phyloP scores from a whole-genome alignment of 2,329 filamentous ascomycete species.

The Fulvia fulva region DNA sequence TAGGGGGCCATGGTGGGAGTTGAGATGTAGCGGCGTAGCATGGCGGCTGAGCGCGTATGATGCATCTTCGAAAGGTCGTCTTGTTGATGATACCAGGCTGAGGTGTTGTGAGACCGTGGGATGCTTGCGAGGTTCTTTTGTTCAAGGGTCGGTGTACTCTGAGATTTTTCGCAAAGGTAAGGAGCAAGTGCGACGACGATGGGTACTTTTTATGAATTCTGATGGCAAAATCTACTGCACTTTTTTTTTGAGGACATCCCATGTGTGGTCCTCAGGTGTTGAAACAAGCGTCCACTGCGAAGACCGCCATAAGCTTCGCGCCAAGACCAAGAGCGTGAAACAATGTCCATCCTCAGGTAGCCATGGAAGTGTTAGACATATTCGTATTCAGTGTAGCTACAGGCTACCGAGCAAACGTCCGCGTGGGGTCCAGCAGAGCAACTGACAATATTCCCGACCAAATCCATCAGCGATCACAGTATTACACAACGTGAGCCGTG shows the following conservation, averaged over 20 bases:
- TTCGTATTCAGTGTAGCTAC: not conserved
- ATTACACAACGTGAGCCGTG: not conserved
- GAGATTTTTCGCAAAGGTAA: no score
- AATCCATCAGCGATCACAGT: not conserved
- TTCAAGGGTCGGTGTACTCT: no score
- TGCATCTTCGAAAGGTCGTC: no score
- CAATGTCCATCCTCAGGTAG: not conserved
- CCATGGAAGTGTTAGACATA: not conserved
- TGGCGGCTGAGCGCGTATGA: no score
- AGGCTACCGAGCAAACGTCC: not conserved
- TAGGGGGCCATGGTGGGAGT: not conserved
- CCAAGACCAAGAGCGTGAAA: not conserved
- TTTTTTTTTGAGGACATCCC: not conserved
- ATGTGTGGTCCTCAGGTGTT: not conserved
- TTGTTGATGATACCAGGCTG: no score
- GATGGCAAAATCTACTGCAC: no score
- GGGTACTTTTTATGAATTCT: no score
- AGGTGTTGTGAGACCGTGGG: no score
- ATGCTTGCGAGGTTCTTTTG: no score
- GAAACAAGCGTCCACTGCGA: not conserved
- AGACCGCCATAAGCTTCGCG: not conserved
- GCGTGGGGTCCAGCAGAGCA: not conserved
- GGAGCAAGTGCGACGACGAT: no score
- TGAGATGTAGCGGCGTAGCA: not conserved
- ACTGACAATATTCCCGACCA: not conserved